Evolutionary conservation across 75 land plant species (phyloP).

Genomic region (Adiantum capillusveneris): DNA sequence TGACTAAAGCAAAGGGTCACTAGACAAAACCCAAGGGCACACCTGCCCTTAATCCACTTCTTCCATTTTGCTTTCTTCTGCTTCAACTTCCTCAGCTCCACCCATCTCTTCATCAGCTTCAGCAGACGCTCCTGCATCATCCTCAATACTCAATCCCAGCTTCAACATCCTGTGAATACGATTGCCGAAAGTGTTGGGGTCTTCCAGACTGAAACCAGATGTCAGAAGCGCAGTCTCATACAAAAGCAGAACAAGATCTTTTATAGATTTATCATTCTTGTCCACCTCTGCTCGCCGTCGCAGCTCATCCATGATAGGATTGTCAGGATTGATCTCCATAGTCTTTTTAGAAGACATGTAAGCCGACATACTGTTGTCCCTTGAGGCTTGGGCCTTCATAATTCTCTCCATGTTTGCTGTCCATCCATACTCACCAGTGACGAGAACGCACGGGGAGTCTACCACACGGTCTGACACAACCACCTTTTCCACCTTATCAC

Average conservation of each 20-base stretch:
- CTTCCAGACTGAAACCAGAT: slow-evolving; percentile 56
- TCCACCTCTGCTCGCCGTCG: slow-evolving; percentile 46
- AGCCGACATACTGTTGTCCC: slow-evolving; percentile 40
- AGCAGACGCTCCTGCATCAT: slow-evolving; percentile 31
- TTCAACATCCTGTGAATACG: slow-evolving; percentile 62
- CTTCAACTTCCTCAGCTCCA: slow-evolving; percentile 37
- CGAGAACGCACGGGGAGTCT: slow-evolving; percentile 68
- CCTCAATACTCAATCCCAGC: slow-evolving; percentile 56
- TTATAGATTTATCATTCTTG: slow-evolving; percentile 58
- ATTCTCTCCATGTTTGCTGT: too few relatives aligned
- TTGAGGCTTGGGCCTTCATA: slow-evolving; percentile 38
- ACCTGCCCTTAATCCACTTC: slow-evolving; percentile 12
- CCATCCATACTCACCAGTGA: slow-evolving; percentile 58
- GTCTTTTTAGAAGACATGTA: slow-evolving; percentile 68
- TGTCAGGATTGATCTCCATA: too few relatives aligned
- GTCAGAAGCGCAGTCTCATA: slow-evolving; percentile 54
- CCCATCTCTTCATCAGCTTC: slow-evolving; percentile 31
- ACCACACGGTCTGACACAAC: too few relatives aligned
- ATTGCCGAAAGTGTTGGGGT: slow-evolving; percentile 54
- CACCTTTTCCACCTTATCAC: too few relatives aligned
- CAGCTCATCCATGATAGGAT: slow-evolving; percentile 64
- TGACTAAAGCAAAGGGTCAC: too few relatives aligned
- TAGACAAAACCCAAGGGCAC: too few relatives aligned
- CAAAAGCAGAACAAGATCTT: slow-evolving; percentile 48
- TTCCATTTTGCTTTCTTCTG: slow-evolving; percentile 24